Conservation (phyloP, 371 early-diverging fungal species). For the Amoeboradix gromovi region DNA sequence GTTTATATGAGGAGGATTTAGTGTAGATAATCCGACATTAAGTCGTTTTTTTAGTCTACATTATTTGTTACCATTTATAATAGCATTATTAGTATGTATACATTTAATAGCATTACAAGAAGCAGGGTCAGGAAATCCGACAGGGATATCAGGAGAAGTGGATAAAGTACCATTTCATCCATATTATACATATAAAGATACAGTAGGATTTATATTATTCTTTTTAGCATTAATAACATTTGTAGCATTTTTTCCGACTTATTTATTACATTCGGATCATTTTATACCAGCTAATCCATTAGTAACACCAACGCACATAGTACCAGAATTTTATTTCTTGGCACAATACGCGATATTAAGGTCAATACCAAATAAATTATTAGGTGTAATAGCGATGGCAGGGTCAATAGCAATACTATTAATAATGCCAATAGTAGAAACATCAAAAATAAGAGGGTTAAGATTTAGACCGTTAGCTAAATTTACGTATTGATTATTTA, state of each 20-base stretch:
- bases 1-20: slow-evolving; percentile 16
- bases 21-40: slow-evolving; percentile 14
- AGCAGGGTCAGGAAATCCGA: slow-evolving; percentile 23
- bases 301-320: slow-evolving; percentile 19
- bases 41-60: slow-evolving; percentile 21
- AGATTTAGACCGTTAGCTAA: slow-evolving; percentile 26
- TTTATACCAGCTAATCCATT: slow-evolving; percentile 23
- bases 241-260: slow-evolving; percentile 23
- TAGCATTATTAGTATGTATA: slow-evolving; percentile 12
- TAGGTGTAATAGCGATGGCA: slow-evolving; percentile 21
- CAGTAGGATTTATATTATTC: slow-evolving; percentile 22
- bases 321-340: slow-evolving; percentile 15
- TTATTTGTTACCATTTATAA: slow-evolving; percentile 21
- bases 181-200: slow-evolving; percentile 32
- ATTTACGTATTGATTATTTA: slow-evolving; percentile 27
- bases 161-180: slow-evolving; percentile 32
- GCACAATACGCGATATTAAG: slow-evolving; percentile 19
- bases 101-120: slow-evolving; percentile 17
- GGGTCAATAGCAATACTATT: slow-evolving; percentile 22
- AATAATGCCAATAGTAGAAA: slow-evolving; percentile 17
- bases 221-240: slow-evolving; percentile 21
- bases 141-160: slow-evolving; percentile 24
- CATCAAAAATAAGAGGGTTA: slow-evolving; percentile 19
- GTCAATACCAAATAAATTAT: slow-evolving; percentile 18
- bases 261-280: slow-evolving; percentile 22